Base-by-base conservation (phyloP, 2,329 filamentous ascomycete species). In the Pseudogymnoascus sp. region DNA sequence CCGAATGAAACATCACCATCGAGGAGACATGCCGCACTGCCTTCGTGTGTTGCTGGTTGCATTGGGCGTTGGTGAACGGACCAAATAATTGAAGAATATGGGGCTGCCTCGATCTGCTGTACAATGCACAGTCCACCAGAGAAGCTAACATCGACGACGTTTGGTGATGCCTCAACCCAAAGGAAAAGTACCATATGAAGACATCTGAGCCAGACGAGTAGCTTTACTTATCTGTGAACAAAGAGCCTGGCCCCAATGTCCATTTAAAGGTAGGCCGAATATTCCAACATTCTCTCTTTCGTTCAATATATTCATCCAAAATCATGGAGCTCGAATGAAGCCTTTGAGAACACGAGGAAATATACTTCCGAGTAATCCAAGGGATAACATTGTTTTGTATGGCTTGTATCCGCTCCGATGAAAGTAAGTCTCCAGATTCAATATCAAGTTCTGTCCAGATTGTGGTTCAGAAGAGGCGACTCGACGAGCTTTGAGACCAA, bases 1-100 rank as follows among this genome's bases (percentile, higher is more conserved):
- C 5, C 50, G 28, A 56, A 56, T 56, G 28, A 35, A 56, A 56
- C 50, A 33, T 56, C 50, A 56, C 50, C 16, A 56, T 56, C 28
- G 11, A n/a, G 50, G n/a, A 16, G n/a, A 21, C 50, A 56, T 35
- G 33, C 5, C 50, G 28, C 16, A 56, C 18, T 56, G 12, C 28
- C 16, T 11, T 14, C n/a, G 21, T 33, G 16, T 56, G 16, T 56
- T 56, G 16, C 10, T 33, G 47, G 50, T 56, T 18, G 28, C 50
- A 56, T 33, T 56, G 50, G 50, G 50, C n/a, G 28, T 56, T 35
- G 28, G 2, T 56, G n/a, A n/a, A 56, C 10, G 3, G 50, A 21
- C 10, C n/a, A 14, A 35, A 35, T 16, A 33, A 56, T 56, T 8
- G 16, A 56, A 16, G 50, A 56, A 18, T 56, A 56, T 56, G 28